Evolutionary conservation across 176 grass and related monocot species (phyloP), one percentile per base, ranked within the genome.

Genomic region (Puccinellia tenuiflora): DNA sequence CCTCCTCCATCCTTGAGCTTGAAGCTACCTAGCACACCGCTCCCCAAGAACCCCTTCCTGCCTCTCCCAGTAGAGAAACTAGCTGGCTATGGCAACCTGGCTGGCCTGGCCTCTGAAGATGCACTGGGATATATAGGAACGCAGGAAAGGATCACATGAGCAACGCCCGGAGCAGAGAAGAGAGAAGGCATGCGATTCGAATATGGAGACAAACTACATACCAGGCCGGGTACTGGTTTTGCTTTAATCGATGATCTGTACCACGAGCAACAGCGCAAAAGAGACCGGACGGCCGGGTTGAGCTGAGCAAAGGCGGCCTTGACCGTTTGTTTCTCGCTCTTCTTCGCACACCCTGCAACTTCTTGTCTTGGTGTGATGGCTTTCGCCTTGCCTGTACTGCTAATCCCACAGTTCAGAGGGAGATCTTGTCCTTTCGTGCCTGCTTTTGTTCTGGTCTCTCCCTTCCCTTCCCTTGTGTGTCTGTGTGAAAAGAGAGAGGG

Each of bases 1-100:
- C 81, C 68, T 90, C 91, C 74, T 82, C 85, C 85, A 79, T 89
- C 67, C 26, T 86, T 2, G 69, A 73, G n/a, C 69, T 47, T 28
- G 38, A 82, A n/a, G 31, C 46, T 17, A 48, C 46, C 46, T 48
- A 48, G 43, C 53, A 72, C 65, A 45, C 55, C 24, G 10, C 63
- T 22, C 28, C 54, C 14, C 22, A 18, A 31, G 33, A 79, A 53
- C 6, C 29, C 46, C 35, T 20, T 43, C 45, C 20, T 83, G 34
- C n/a, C 52, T 70, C 79, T 69, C 47, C 47, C 20, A 37, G 29
- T 38, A 60, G n/a, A 77, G 16, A 68, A 68, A 38, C 8, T 68
- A 35, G 60, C 63, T 37, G 7, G 6, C 8, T 48, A 16, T n/a
- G n/a, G 16, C 43, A 67, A 60, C 33, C 29, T 70, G 7, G 9